Evolutionary conservation across 306 rosid species (phyloP).

Genomic region (Cicer cuneatum): DNA sequence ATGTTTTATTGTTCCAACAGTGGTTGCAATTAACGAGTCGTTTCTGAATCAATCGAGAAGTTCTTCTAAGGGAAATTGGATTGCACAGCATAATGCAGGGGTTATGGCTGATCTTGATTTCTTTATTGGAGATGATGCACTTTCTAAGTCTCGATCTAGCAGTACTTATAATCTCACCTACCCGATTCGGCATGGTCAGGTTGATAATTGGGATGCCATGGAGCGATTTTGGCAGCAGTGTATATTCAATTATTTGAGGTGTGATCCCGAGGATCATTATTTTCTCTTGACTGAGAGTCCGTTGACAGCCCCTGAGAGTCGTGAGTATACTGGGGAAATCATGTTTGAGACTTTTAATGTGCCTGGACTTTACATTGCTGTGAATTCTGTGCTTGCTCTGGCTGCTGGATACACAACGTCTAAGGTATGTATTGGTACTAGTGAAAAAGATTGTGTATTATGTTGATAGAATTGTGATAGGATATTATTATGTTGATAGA

Average conservation of each 20-base stretch:
- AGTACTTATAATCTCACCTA: conserved; percentile 80
- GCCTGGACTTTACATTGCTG: conserved; percentile 95
- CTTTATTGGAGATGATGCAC: conserved; percentile 94
- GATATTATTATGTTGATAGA: conserved; percentile 32
- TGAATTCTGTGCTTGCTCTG: conserved; percentile 98
- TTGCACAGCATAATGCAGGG: conserved; percentile 94
- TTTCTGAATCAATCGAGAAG: conserved; percentile 74
- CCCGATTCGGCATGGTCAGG: conserved; percentile 90
- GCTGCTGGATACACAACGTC: conserved; percentile 99
- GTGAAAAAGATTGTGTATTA: not conserved
- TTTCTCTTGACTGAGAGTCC: conserved; percentile 96
- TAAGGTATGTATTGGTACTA: conserved; percentile 78
- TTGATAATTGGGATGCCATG: conserved; percentile 97
- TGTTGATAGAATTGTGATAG: conserved; percentile 18
- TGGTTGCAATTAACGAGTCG: conserved; percentile 89
- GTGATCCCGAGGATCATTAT: conserved; percentile 99
- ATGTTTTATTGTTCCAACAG: conserved; percentile 85
- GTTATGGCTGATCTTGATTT: conserved; percentile 99
- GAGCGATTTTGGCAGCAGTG: conserved; percentile 99
- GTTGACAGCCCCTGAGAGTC: conserved; percentile 92
- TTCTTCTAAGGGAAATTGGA: conserved; percentile 79
- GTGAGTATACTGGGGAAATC: conserved; percentile 96
- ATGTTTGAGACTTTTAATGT: conserved; percentile 99
- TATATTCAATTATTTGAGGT: conserved; percentile 89
- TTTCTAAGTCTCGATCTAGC: conserved; percentile 80